Evolutionary conservation across 2,329 filamentous ascomycete species (phyloP).

Genomic region (Beauveria australis): DNA sequence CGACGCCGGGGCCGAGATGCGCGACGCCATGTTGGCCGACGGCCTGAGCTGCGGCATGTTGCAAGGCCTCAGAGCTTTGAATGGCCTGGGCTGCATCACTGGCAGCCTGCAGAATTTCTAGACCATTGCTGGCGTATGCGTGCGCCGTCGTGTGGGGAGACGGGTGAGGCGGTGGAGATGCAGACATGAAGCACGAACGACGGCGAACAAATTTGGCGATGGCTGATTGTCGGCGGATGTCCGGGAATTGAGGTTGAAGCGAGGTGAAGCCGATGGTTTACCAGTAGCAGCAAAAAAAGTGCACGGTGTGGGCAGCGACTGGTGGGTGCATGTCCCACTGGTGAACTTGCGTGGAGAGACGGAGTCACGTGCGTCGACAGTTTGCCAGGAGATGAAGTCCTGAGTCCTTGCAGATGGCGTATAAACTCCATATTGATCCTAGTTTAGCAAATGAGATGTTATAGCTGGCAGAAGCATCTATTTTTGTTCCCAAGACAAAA

Average conservation of each 20-base stretch:
- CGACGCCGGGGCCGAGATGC: conserved; percentile 13
- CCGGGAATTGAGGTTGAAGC: conserved; percentile 32
- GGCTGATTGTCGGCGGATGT: conserved; percentile 37
- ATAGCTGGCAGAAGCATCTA: not conserved
- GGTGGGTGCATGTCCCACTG: not conserved
- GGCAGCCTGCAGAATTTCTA: conserved; percentile 37
- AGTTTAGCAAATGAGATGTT: not conserved
- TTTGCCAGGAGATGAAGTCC: not conserved
- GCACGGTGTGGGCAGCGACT: too few species aligned
- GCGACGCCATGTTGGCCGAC: conserved; percentile 21
- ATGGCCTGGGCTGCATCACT: conserved; percentile 36
- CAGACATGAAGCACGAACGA: conserved; percentile 16
- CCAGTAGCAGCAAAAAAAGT: conserved; percentile 10
- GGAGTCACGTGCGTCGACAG: conserved; percentile 3
- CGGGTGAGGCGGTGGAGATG: conserved; percentile 18
- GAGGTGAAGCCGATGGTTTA: conserved; percentile 28
- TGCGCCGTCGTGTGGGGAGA: conserved; percentile 27
- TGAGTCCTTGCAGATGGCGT: too few species aligned
- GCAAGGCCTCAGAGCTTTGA: conserved; percentile 29
- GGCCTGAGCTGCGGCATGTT: conserved; percentile 30
- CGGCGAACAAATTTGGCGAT: conserved; percentile 20
- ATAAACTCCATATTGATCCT: not conserved
- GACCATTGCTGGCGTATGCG: conserved; percentile 37
- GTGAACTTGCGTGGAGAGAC: not conserved
- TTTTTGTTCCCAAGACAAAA: not conserved